These are phyloP conservation scores for Erythrophleum fordii DNA, from an alignment of 306 rosid genomes.

Conservation along the genomic window DNA sequence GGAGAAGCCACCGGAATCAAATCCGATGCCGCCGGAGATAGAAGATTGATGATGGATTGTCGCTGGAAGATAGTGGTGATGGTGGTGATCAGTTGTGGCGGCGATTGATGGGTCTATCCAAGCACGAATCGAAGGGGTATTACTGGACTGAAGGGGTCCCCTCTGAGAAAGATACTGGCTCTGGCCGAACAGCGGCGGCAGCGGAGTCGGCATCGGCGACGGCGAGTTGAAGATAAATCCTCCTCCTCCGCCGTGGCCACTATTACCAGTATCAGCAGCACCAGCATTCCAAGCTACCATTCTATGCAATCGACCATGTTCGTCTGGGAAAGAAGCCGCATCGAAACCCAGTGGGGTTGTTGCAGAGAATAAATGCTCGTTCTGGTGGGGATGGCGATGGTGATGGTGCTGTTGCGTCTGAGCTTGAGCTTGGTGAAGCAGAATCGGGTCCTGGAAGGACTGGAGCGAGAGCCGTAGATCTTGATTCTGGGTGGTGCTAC, in stretches of 20 bases:
- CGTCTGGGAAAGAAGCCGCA: conserved; percentile 51
- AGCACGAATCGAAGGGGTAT: conserved; percentile 87
- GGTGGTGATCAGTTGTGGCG: conserved; percentile 36
- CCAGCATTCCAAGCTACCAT: conserved; percentile 59
- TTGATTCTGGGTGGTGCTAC: conserved; percentile 58
- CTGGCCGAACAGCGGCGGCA: conserved; percentile 53
- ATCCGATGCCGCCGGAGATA: conserved; percentile 54
- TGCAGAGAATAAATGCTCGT: conserved; percentile 62
- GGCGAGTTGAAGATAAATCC: conserved; percentile 62
- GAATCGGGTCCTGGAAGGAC: conserved; percentile 68
- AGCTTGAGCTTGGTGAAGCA: conserved; percentile 50
- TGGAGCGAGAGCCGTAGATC: conserved; percentile 91
- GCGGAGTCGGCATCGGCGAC: conserved; percentile 37
- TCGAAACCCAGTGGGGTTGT: conserved; percentile 54
- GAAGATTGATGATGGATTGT: conserved; percentile 59
- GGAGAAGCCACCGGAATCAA: conserved; percentile 62
- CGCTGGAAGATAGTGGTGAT: conserved; percentile 50
- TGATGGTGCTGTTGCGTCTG: conserved; percentile 37
- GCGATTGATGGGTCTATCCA: conserved; percentile 69
- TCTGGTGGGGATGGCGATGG: conserved; percentile 44
- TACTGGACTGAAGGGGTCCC: conserved; percentile 99
- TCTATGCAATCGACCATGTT: conserved; percentile 57
- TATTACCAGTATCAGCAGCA: conserved; percentile 45
- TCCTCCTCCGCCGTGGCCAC: conserved; percentile 44
- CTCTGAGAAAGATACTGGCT: conserved; percentile 84